phyloP scores from a whole-genome alignment of 768 basidiomycete genomes.

The Leccinellum albellum region DNA sequence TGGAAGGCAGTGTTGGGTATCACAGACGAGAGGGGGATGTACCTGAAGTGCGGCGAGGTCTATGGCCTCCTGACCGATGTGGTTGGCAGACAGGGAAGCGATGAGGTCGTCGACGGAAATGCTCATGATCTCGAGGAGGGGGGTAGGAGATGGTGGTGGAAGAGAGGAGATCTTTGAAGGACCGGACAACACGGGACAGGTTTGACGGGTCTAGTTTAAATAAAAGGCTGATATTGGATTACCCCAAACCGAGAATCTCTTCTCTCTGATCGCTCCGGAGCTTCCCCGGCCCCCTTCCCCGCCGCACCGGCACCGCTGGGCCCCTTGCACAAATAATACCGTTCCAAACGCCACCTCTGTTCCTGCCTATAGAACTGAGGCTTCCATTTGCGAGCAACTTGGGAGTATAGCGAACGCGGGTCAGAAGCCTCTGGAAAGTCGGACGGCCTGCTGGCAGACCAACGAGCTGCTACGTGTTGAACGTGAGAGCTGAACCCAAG shows the following conservation, averaged over 20 bases:
- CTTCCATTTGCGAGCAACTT: not conserved
- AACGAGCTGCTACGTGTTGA: not conserved
- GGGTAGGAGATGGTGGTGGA: not conserved
- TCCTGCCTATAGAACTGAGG: not conserved
- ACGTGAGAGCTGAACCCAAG: not conserved
- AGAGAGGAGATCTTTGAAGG: not conserved
- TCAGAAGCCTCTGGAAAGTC: not conserved
- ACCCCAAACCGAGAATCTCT: slow-evolving; percentile 19
- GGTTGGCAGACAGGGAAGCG: slow-evolving; percentile 42
- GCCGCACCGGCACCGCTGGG: not conserved
- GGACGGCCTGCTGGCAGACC: not conserved
- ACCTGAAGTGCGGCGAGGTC: slow-evolving; percentile 50
- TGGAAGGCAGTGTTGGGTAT: slow-evolving; percentile 14
- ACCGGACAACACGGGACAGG: slow-evolving; percentile 6
- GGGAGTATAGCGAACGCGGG: not conserved
- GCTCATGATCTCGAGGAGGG: slow-evolving; percentile 33
- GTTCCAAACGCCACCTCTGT: slow-evolving; percentile 5
- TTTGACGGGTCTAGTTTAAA: not conserved
- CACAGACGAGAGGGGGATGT: slow-evolving; percentile 3
- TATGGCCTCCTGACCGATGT: slow-evolving; percentile 52
- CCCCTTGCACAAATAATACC: not conserved
- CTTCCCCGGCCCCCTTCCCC: not conserved
- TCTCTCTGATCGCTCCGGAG: slow-evolving; percentile 10
- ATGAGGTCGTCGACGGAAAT: slow-evolving; percentile 51
- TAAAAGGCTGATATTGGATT: not conserved